A percentile compares a stretch with the other conserved stretches of the same genome.
phyloP scores from a whole-genome alignment of 371 early-diverging fungal genomes.

The Mortierella sp. region DNA sequence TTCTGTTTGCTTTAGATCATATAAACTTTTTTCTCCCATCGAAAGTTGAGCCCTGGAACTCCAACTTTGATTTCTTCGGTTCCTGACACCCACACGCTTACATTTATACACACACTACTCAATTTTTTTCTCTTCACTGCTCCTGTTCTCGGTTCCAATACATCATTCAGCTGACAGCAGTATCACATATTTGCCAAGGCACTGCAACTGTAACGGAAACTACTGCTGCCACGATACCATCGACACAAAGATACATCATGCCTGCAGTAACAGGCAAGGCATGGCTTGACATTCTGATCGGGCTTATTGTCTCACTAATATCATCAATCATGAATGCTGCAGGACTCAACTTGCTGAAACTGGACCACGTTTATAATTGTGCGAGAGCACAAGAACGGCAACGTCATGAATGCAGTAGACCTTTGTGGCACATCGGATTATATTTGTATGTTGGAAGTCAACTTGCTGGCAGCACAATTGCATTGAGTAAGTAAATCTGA shows the following conservation, averaged over 20 bases:
- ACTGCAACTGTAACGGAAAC: too few relatives aligned
- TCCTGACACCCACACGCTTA: not conserved
- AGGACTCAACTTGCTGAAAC: slow-evolving; percentile 74
- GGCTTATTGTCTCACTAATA: slow-evolving; percentile 70
- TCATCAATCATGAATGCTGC: slow-evolving; percentile 77
- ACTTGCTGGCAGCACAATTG: slow-evolving; percentile 74
- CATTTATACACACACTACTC: too few relatives aligned
- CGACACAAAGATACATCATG: slow-evolving; percentile 7
- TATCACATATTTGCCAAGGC: too few relatives aligned
- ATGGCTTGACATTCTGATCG: slow-evolving; percentile 65
- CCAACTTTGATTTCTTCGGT: not conserved
- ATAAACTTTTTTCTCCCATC: not conserved
- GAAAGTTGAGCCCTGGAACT: not conserved
- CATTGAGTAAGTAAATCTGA: slow-evolving; percentile 63
- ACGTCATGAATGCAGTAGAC: slow-evolving; percentile 73
- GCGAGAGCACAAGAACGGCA: slow-evolving; percentile 58
- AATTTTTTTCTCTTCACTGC: too few relatives aligned
- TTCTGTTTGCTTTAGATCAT: not conserved
- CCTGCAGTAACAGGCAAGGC: slow-evolving; percentile 32
- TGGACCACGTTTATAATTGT: slow-evolving; percentile 76
- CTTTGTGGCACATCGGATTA: slow-evolving; percentile 77
- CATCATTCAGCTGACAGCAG: too few relatives aligned
- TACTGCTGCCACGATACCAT: too few relatives aligned
- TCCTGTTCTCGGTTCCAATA: too few relatives aligned
- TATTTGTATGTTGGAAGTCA: slow-evolving; percentile 77